Conservation (phyloP, 1,139 yeast genomes). For the Kodamaea derodonti region DNA sequence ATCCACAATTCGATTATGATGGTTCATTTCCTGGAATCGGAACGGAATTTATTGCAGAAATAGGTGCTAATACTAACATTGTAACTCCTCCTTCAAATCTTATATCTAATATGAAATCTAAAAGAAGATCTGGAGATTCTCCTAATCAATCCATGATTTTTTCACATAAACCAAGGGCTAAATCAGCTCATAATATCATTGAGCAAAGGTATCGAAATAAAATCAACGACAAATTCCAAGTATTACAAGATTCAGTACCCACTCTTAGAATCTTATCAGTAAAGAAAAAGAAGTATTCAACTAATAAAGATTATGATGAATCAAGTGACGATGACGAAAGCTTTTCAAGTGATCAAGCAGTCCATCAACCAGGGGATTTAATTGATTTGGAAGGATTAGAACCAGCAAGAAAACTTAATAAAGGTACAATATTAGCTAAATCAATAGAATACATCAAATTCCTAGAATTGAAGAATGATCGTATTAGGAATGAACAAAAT, state of each 20-base stretch:
- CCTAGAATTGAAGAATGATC: slow-evolving; percentile 35
- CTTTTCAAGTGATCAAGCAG: slow-evolving; percentile 5
- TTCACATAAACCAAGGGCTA: slow-evolving; percentile 16
- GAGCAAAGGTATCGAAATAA: slow-evolving; percentile 46
- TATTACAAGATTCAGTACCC: slow-evolving; percentile 41
- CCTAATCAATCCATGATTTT: neutral
- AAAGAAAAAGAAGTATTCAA: slow-evolving; percentile 10
- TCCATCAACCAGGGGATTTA: slow-evolving; percentile 11
- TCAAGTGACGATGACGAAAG: slow-evolving; percentile 13
- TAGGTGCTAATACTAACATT: slow-evolving; percentile 1
- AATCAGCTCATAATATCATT: slow-evolving; percentile 42
- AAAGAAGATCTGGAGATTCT: neutral
- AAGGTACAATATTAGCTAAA: slow-evolving; percentile 43
- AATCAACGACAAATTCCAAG: slow-evolving; percentile 42
- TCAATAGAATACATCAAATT: slow-evolving; percentile 44
- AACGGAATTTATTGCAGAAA: slow-evolving; percentile 1
- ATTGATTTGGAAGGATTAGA: slow-evolving; percentile 41
- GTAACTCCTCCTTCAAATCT: neutral
- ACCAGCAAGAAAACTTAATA: slow-evolving; percentile 43
- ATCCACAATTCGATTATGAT: neutral
- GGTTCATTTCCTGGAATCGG: neutral
- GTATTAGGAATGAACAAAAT: slow-evolving; percentile 33
- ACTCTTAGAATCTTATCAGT: slow-evolving; percentile 33
- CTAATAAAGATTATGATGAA: slow-evolving; percentile 13
- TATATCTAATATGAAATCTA: neutral